These are phyloP conservation scores for Physcomitrium patens DNA, from an alignment of 225 moss, liverwort and hornwort species.

Conservation along the genomic window DNA sequence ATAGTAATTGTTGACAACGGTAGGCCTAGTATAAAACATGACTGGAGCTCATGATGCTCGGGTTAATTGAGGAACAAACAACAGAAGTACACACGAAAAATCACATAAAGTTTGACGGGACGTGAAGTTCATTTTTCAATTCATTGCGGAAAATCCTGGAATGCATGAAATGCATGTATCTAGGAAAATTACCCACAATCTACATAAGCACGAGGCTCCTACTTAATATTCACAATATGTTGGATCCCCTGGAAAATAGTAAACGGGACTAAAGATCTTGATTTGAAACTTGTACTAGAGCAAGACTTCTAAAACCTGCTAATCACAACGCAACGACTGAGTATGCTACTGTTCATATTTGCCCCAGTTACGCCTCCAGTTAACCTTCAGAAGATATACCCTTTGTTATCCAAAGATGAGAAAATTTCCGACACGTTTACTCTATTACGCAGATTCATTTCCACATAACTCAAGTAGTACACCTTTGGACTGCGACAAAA, in stretches of 20 bases:
- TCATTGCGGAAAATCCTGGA: not conserved
- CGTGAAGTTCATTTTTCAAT: not conserved
- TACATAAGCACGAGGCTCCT: not conserved
- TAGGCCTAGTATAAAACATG: not conserved
- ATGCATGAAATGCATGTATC: not conserved
- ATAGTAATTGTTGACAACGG: no score
- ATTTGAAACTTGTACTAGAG: slow-evolving; percentile 2
- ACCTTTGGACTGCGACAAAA: slow-evolving; percentile 8
- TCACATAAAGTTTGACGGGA: not conserved
- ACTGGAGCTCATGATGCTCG: not conserved
- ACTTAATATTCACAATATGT: not conserved
- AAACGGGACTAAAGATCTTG: not conserved
- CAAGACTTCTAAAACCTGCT: slow-evolving; percentile 18
- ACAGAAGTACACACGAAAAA: not conserved
- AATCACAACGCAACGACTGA: not conserved
- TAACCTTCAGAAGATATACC: not conserved
- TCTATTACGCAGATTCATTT: slow-evolving; percentile 19
- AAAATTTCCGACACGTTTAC: not conserved
- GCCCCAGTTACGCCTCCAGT: slow-evolving; percentile 12
- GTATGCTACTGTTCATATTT: slow-evolving; percentile 3
- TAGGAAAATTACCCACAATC: not conserved
- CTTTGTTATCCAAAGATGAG: slow-evolving; percentile 5
- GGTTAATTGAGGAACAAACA: not conserved
- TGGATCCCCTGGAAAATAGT: not conserved
- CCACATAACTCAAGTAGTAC: slow-evolving; percentile 25